Evolutionary conservation across 768 basidiomycete genomes (phyloP), one percentile per base, ranked within the genome.

Genomic region (Sporobolomyces roseus): DNA sequence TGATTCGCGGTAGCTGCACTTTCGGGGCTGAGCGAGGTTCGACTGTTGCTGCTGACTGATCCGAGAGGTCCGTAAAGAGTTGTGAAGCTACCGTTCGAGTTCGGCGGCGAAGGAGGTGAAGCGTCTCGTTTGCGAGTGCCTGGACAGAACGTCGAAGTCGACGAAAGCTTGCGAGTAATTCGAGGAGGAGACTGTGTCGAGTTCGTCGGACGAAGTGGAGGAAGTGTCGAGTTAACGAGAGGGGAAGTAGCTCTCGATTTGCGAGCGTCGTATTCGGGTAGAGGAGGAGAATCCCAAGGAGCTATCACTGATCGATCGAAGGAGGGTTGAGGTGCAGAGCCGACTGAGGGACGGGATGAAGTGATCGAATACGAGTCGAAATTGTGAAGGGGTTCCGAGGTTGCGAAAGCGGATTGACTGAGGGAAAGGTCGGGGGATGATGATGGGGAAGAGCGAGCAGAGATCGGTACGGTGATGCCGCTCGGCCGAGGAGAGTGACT

Each of bases 341-440:
- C 27, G 41, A 17, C 41, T 29, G 56, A n/a, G 36, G 7, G 2
- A 4, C 32, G 6, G 27, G n/a, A 16, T 13, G 43, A 33, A 3
- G 45, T 21, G 58, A 60, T 60, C 45, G 45, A 46, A 32, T 60
- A 60, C 27, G 58, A 48, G 17, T 60, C 45, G 32, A 60, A 60
- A 5, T 23, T 2, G 21, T 59, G 56, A 16, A 3, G 41, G 14
- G 56, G 55, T 16, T 43, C 55, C 2, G 43, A 30, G 27, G 21
- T 3, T 7, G 58, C 17, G 55, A 41, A 38, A 6, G 10, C 21
- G 10, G 52, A 25, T 16, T n/a, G 56, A 45, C 8, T 7, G 38
- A 23, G 10, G 3, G 58, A 33, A 27, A 45, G 56, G 8, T 59
- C 56, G 32, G 56, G 56, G 2, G 56, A 59, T 10, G 56, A 59